A percentile compares a stretch with the other conserved stretches of the same genome.
Evolutionary conservation across 768 basidiomycete genomes (phyloP).

Genomic region (Lyophyllum shimeji): DNA sequence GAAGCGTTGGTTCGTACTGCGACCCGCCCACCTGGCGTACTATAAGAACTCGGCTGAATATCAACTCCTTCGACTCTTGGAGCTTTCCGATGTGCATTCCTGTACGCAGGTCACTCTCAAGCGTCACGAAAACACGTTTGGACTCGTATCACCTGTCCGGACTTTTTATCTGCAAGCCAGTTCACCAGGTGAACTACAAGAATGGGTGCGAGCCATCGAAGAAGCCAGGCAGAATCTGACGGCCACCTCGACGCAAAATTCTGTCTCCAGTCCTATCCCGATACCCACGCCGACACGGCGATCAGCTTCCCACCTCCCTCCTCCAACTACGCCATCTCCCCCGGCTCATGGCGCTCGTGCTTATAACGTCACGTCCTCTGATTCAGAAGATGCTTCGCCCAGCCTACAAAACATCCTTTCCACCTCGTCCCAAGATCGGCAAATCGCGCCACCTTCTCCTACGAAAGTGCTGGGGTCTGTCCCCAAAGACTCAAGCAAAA

Average conservation of each 20-base stretch:
- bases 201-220: slow-evolving; percentile 85
- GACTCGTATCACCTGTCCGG: slow-evolving; percentile 84
- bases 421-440: slow-evolving; percentile 43
- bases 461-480: slow-evolving; percentile 33
- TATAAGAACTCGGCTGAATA: slow-evolving; percentile 98
- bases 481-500: slow-evolving; percentile 65
- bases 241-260: slow-evolving; percentile 60
- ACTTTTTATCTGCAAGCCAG: slow-evolving; percentile 92
- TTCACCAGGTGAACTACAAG: slow-evolving; percentile 65
- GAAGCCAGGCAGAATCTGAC: slow-evolving; percentile 67
- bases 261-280: slow-evolving; percentile 51
- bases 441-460: slow-evolving; percentile 42
- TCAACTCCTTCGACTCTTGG: slow-evolving; percentile 84
- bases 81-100: slow-evolving; percentile 85
- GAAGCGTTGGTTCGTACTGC: slow-evolving; percentile 96
- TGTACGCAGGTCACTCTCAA: slow-evolving; percentile 88
- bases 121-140: slow-evolving; percentile 86
- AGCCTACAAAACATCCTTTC: slow-evolving; percentile 41
- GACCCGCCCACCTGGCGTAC: slow-evolving; percentile 90
- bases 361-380: slow-evolving; percentile 68
- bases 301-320: slow-evolving; percentile 27
- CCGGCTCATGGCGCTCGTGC: slow-evolving; percentile 40
- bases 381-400: slow-evolving; percentile 72
- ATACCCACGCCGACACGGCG: slow-evolving; percentile 39
- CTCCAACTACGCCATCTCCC: slow-evolving; percentile 47